Conservation (phyloP, 1,284 basidiomycete species). For the Naganishia sp. region DNA sequence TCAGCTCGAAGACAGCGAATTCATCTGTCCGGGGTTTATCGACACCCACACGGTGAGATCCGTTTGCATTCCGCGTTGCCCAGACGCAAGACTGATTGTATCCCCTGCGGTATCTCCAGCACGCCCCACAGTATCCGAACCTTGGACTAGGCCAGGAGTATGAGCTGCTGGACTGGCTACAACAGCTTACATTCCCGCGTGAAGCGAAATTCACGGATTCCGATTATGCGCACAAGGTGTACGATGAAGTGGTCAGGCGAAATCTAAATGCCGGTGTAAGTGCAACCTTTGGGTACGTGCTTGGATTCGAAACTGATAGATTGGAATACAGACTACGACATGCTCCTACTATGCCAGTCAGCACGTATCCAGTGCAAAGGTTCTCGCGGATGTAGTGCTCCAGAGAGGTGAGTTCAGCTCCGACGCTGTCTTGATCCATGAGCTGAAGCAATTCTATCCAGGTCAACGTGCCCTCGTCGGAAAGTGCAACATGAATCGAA, state of each 20-base stretch:
- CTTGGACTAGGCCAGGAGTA: slow-evolving; percentile 65
- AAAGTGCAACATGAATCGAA: slow-evolving; percentile 90
- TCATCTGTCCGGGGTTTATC: slow-evolving; percentile 82
- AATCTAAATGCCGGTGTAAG: slow-evolving; percentile 75
- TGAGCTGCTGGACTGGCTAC: slow-evolving; percentile 88
- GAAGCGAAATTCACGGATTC: slow-evolving; percentile 77
- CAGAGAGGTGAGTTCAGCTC: slow-evolving; percentile 58
- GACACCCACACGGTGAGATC: slow-evolving; percentile 81
- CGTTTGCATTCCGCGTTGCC: not conserved
- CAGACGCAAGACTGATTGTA: slow-evolving; percentile 9
- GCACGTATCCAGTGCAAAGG: slow-evolving; percentile 77
- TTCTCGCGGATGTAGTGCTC: slow-evolving; percentile 75
- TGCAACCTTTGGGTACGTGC: slow-evolving; percentile 32
- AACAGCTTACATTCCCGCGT: slow-evolving; percentile 82
- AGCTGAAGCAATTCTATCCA: slow-evolving; percentile 38
- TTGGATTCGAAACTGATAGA: not conserved
- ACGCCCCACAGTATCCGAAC: slow-evolving; percentile 85
- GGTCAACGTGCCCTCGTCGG: slow-evolving; percentile 88
- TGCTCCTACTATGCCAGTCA: slow-evolving; percentile 88
- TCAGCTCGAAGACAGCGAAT: slow-evolving; percentile 66
- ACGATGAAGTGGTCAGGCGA: slow-evolving; percentile 71
- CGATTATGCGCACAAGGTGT: slow-evolving; percentile 70
- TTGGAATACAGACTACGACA: slow-evolving; percentile 73
- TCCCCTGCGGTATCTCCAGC: slow-evolving; percentile 56
- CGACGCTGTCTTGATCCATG: not conserved